These are phyloP conservation scores for Citrullus mucosospermus DNA, from an alignment of 306 rosid species.

Conservation along the genomic window DNA sequence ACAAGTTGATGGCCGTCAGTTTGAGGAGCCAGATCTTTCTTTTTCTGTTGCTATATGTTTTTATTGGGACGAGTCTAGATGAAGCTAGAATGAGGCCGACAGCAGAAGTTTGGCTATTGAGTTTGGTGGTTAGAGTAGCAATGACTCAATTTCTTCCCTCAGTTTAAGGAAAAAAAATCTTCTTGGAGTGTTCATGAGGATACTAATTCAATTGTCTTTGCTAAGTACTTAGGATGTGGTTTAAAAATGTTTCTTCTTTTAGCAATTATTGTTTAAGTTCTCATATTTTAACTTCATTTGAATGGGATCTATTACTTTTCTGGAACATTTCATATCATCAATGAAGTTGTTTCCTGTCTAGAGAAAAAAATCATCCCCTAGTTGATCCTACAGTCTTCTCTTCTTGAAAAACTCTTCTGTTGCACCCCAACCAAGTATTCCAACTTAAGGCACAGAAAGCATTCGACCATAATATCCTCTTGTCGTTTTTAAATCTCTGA, in stretches of 20 bases:
- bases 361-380: neutral
- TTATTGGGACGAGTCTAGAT: neutral
- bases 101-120: neutral
- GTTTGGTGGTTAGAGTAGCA: neutral
- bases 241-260: neutral
- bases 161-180: neutral
- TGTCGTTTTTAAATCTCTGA: neutral
- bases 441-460: neutral
- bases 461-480: neutral
- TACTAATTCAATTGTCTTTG: neutral
- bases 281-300: neutral
- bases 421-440: neutral
- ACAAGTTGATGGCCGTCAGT: neutral
- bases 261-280: neutral
- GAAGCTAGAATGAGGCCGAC: neutral
- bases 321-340: neutral
- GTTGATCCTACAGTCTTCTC: neutral
- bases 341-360: neutral
- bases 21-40: neutral
- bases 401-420: neutral
- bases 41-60: neutral
- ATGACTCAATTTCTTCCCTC: neutral
- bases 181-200: neutral
- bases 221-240: neutral
- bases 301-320: neutral